Evolutionary conservation across 805 yeast species (phyloP).

Genomic region (Saturnispora kantuleensis): DNA sequence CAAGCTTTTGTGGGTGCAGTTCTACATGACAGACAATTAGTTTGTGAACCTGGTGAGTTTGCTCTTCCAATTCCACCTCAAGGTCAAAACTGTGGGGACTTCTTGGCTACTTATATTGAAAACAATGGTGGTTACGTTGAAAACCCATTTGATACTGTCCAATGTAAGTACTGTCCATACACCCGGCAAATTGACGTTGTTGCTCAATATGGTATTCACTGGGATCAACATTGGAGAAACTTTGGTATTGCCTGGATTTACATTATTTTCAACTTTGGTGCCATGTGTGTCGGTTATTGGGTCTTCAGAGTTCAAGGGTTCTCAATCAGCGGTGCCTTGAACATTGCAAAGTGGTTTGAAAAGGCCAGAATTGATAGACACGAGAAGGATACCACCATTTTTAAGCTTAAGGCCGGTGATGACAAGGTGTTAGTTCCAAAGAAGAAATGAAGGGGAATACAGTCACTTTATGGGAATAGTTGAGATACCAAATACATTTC

Average conservation of each 20-base stretch:
- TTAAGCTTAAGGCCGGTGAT: conserved; percentile 32
- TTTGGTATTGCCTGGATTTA: conserved; percentile 53
- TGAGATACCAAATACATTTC: no score
- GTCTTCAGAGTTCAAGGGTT: conserved; percentile 29
- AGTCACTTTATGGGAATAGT: no score
- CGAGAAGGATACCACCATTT: conserved; percentile 35
- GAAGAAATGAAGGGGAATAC: not conserved
- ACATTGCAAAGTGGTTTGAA: conserved; percentile 31
- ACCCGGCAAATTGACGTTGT: conserved; percentile 37
- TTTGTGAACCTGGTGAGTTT: conserved; percentile 40
- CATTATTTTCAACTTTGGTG: conserved; percentile 40
- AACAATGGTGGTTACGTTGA: conserved; percentile 44
- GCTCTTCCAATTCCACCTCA: conserved; percentile 43
- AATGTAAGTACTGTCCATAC: conserved; percentile 42
- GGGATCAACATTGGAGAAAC: conserved; percentile 51
- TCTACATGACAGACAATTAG: conserved; percentile 40
- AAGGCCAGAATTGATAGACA: conserved; percentile 38
- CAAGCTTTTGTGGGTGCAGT: conserved; percentile 44
- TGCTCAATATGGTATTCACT: conserved; percentile 33
- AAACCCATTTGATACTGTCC: conserved; percentile 37
- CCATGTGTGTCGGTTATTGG: conserved; percentile 31
- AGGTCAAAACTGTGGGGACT: conserved; percentile 59
- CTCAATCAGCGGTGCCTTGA: conserved; percentile 25
- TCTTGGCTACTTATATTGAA: conserved; percentile 33
- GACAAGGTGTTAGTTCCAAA: conserved; percentile 25